Percentiles rank a stretch among this genome's conserved stretches.
Conservation (phyloP, 352 stramenopile species). For the Pythium volutum region DNA sequence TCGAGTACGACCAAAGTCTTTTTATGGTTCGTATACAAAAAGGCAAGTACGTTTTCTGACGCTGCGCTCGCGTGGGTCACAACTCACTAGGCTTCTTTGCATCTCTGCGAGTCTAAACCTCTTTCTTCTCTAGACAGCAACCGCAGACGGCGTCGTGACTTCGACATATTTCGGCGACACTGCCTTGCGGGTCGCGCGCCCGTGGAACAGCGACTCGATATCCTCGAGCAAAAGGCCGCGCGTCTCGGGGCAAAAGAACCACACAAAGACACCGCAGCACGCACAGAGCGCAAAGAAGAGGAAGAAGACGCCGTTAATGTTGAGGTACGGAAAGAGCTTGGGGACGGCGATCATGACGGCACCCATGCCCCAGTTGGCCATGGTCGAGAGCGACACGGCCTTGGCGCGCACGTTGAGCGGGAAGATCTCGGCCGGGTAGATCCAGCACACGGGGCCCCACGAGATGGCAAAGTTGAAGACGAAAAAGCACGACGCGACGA, state of each 20-base stretch:
- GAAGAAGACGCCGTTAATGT: conserved; percentile 16
- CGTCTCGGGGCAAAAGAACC: conserved; percentile 34
- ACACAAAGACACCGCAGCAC: conserved; percentile 29
- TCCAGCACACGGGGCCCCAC: conserved; percentile 14
- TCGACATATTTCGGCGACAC: conserved; percentile 18
- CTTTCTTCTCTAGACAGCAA: background rate
- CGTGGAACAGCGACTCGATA: conserved; percentile 29
- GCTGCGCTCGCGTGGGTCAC: too few species aligned
- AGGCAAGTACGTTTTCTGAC: too few species aligned
- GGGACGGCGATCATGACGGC: conserved; percentile 31
- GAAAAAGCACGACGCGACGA: conserved; percentile 19
- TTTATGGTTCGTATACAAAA: background rate
- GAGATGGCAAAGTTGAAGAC: conserved; percentile 15
- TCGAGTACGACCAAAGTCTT: background rate
- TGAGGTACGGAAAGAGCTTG: conserved; percentile 16
- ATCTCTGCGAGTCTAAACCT: too few species aligned
- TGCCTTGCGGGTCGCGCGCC: conserved; percentile 11
- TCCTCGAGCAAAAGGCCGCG: conserved; percentile 26
- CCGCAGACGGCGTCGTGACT: background rate
- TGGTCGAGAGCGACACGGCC: conserved; percentile 32
- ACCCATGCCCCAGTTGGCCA: conserved; percentile 29
- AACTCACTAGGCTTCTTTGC: too few species aligned
- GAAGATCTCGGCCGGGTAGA: conserved; percentile 33
- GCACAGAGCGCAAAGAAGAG: conserved; percentile 35
- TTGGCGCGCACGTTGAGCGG: conserved; percentile 39